A percentile compares a stretch with the other conserved stretches of the same genome.
phyloP scores from a whole-genome alignment of 73 alveolate species.

The Halteria grandinella region DNA sequence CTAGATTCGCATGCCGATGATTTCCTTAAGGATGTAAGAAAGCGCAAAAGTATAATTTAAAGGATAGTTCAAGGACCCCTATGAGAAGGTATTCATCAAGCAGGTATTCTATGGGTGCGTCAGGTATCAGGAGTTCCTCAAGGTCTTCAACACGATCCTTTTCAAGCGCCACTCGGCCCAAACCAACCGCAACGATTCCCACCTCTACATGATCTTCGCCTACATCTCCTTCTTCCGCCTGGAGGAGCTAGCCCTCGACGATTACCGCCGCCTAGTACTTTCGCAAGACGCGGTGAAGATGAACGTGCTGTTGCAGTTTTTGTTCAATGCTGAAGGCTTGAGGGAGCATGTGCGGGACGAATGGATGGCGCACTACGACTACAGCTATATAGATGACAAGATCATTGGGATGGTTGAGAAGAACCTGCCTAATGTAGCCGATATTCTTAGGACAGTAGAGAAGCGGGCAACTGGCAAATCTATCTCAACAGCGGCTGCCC shows the following conservation, averaged over 20 bases:
- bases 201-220: slow-evolving; percentile 87
- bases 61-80: slow-evolving; percentile 56
- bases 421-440: slow-evolving; percentile 70
- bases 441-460: slow-evolving; percentile 54
- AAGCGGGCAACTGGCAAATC: slow-evolving; percentile 68
- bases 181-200: slow-evolving; percentile 94
- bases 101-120: slow-evolving; percentile 91
- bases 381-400: slow-evolving; percentile 83
- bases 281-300: slow-evolving; percentile 95
- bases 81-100: slow-evolving; percentile 83
- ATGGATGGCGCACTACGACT: slow-evolving; percentile 95
- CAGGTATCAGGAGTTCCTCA: slow-evolving; percentile 90
- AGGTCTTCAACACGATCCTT: slow-evolving; percentile 79
- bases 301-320: slow-evolving; percentile 91
- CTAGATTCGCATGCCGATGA: slow-evolving; percentile 87
- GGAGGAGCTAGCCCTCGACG: slow-evolving; percentile 93
- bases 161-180: slow-evolving; percentile 77
- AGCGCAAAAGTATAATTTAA: neutral
- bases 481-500: slow-evolving; percentile 46
- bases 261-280: slow-evolving; percentile 82
- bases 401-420: slow-evolving; percentile 89
- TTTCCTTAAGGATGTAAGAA: slow-evolving; percentile 72
- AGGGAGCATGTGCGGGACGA: slow-evolving; percentile 83
- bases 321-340: slow-evolving; percentile 85
- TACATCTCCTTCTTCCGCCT: slow-evolving; percentile 91